Conservation (phyloP, 1,284 basidiomycete genomes). For the Apiotrichum siamense region DNA sequence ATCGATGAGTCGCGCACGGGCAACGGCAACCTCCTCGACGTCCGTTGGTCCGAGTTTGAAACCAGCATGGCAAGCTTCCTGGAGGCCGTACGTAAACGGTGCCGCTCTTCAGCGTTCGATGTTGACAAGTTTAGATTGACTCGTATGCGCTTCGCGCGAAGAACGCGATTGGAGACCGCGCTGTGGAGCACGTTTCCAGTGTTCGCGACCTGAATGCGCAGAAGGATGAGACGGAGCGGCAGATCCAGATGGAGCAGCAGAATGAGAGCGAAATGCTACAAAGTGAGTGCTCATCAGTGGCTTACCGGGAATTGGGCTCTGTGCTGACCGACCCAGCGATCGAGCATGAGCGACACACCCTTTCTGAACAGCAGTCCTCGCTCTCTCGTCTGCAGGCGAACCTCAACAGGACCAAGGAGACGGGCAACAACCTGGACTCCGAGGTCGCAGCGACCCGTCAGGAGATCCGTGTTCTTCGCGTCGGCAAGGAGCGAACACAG, state of each 20-base stretch:
- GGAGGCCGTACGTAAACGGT: slow-evolving; percentile 33
- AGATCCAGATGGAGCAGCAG: slow-evolving; percentile 38
- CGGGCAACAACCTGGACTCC: slow-evolving; percentile 29
- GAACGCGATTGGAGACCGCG: slow-evolving; percentile 32
- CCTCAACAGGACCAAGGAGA: slow-evolving; percentile 31
- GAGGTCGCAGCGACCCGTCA: slow-evolving; percentile 28
- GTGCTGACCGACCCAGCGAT: slow-evolving; percentile 23
- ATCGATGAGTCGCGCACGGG: slow-evolving; percentile 15
- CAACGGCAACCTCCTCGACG: slow-evolving; percentile 10
- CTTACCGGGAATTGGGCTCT: too few species aligned
- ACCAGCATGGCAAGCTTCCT: slow-evolving; percentile 35
- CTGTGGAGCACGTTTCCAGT: slow-evolving; percentile 24
- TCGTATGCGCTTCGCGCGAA: slow-evolving; percentile 32
- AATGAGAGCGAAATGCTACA: slow-evolving; percentile 42
- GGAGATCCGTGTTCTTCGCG: slow-evolving; percentile 25
- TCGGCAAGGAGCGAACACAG: slow-evolving; percentile 65
- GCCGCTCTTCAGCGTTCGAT: too few species aligned
- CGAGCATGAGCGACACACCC: slow-evolving; percentile 35
- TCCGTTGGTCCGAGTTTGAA: slow-evolving; percentile 39
- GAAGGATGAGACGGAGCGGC: slow-evolving; percentile 35
- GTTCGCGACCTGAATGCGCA: slow-evolving; percentile 34
- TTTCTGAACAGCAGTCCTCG: slow-evolving; percentile 29
- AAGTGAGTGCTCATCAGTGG: slow-evolving; percentile 20
- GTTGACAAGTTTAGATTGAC: too few species aligned
- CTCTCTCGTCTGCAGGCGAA: slow-evolving; percentile 31